Percentiles rank a stretch among this genome's conserved stretches.
phyloP scores from a whole-genome alignment of 345 rosid species.

The Raphanus raphanistrum region DNA sequence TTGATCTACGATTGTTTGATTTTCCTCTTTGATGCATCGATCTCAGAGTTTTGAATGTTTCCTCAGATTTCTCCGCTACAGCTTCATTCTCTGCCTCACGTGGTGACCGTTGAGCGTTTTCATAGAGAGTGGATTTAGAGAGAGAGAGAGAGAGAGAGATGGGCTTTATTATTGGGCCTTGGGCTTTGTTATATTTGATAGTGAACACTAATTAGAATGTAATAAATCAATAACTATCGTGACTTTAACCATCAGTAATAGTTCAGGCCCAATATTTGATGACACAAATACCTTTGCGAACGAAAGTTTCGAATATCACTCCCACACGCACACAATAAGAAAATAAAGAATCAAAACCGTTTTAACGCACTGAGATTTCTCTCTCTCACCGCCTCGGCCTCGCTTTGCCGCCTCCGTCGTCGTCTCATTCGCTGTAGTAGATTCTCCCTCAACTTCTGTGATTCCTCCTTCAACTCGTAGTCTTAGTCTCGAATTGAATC shows the following conservation, averaged over 20 bases:
- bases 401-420: background rate
- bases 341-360: no score
- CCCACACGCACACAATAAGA: no score
- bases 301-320: no score
- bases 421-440: no score
- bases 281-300: no score
- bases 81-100: conserved; percentile 6
- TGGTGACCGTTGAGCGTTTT: conserved; percentile 13
- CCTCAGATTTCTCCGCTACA: conserved; percentile 4
- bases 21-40: conserved; percentile 78
- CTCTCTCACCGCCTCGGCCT: background rate
- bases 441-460: no score
- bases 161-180: background rate
- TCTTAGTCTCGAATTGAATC: no score
- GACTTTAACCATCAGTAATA: no score
- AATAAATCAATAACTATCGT: background rate
- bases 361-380: no score
- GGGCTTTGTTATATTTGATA: background rate
- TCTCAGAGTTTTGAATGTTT: background rate
- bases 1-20: conserved; percentile 60
- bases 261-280: no score
- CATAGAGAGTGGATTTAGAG: background rate
- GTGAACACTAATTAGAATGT: background rate
- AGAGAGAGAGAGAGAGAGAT: background rate
- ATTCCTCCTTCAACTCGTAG: no score